A percentile compares a stretch with the other conserved stretches of the same genome.
Evolutionary conservation across 805 yeast genomes (phyloP).

Genomic region (Brettanomyces sp.): DNA sequence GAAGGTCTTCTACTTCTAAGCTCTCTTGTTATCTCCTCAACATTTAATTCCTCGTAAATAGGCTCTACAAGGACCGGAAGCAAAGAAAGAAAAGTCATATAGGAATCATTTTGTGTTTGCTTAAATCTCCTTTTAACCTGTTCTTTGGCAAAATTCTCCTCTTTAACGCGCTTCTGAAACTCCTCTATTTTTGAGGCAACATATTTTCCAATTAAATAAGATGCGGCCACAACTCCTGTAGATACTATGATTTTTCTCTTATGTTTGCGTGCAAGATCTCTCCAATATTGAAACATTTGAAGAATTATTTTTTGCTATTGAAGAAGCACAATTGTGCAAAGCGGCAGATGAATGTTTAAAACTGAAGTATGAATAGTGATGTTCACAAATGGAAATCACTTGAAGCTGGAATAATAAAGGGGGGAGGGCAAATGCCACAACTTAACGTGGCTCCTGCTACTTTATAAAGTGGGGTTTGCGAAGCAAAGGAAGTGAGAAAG

Average conservation of each 20-base stretch:
- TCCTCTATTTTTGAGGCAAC: constrained; percentile 36
- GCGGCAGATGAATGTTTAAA: too few relatives aligned
- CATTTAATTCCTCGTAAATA: constrained; percentile 51
- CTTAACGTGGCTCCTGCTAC: too few relatives aligned
- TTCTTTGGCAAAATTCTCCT: constrained; percentile 53
- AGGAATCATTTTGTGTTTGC: constrained; percentile 87
- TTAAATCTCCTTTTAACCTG: constrained; percentile 74
- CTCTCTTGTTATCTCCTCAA: constrained; percentile 63
- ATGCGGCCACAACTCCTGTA: constrained; percentile 34
- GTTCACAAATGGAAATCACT: too few relatives aligned
- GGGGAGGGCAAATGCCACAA: too few relatives aligned
- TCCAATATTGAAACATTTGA: constrained; percentile 24
- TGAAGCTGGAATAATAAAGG: too few relatives aligned
- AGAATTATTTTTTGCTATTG: too few relatives aligned
- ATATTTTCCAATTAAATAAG: constrained; percentile 35
- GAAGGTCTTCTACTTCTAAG: constrained; percentile 41
- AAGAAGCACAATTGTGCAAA: too few relatives aligned
- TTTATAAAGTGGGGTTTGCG: too few relatives aligned
- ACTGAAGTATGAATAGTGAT: too few relatives aligned
- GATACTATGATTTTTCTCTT: constrained; percentile 33
- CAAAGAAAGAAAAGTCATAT: constrained; percentile 73
- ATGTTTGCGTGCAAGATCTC: constrained; percentile 34
- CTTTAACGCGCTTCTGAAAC: constrained; percentile 41
- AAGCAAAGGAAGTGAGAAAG: too few relatives aligned
- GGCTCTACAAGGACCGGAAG: constrained; percentile 68